These are phyloP conservation scores for Tricholoma terreum DNA, from an alignment of 768 basidiomycete genomes.

Conservation along the genomic window DNA sequence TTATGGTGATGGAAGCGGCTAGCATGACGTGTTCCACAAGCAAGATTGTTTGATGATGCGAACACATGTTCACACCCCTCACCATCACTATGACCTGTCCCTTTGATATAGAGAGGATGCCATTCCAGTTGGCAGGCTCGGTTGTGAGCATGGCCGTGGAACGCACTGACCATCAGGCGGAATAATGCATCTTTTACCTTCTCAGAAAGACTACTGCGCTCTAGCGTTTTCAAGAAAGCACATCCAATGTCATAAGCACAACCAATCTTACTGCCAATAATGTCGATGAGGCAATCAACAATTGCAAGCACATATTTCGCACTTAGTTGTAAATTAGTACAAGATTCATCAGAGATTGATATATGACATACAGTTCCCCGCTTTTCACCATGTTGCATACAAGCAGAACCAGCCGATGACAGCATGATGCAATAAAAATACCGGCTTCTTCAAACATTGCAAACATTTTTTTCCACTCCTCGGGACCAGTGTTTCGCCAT, in stretches of 20 bases:
- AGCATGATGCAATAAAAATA: not conserved
- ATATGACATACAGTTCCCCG: not conserved
- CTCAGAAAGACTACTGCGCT: not conserved
- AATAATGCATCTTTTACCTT: not conserved
- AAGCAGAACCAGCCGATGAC: no score
- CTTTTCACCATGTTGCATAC: not conserved
- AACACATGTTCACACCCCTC: constrained; percentile 20
- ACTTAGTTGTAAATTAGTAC: not conserved
- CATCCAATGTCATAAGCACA: not conserved
- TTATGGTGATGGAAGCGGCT: constrained; percentile 20
- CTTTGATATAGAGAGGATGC: constrained; percentile 16
- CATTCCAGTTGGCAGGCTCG: constrained; percentile 15
- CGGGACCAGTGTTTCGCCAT: not conserved
- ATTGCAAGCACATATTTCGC: not conserved
- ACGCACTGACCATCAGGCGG: constrained; percentile 7
- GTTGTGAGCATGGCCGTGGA: constrained; percentile 21
- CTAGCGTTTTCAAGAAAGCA: not conserved
- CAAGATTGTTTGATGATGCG: constrained; percentile 18
- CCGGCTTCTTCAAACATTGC: not conserved
- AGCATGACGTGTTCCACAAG: constrained; percentile 11
- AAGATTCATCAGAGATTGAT: constrained; percentile 12
- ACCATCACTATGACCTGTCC: constrained; percentile 16
- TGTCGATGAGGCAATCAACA: not conserved
- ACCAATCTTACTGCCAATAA: not conserved
- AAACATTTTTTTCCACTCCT: not conserved